Evolutionary conservation across 2,329 filamentous ascomycete genomes (phyloP), one percentile per base, ranked within the genome.

Genomic region (Trichoderma afroharzianum): DNA sequence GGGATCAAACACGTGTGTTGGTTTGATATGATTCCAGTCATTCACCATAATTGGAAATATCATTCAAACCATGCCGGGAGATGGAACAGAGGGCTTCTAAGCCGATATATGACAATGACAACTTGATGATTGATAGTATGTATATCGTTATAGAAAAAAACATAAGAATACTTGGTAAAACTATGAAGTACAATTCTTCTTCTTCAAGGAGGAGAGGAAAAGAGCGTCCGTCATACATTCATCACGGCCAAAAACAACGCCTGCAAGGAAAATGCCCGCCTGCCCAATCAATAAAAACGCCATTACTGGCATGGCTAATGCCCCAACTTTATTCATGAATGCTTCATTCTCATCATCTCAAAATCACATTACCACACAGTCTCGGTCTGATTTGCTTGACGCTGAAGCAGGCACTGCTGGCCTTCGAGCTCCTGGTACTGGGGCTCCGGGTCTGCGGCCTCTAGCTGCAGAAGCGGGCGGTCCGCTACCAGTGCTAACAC

Each of bases 341-440:
- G 15, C 6, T 24, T 55, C 43, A 9, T 57, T 28, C 59, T 21
- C 57, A 30, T 43, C 68, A 57, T 32, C 11, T 55, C 30, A 15
- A 9, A 4, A 30, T 79, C 74, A 87, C 86, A 87, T 87, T 66
- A 87, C 80, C 47, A 82, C 77, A 74, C 85, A 87, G 28, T 85
- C 83, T 72, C 78, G 73, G 12, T 81, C 78, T 43, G 77, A 71
- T 9, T 71, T 74, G 30, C 75, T 74, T 43, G 36, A 43, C 3
- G 74, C 74, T n/a, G 75, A 75, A 8, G 79, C 70, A 14, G 72
- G 72, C n/a, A 74, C 76, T 7, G 76, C 53, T 73, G 39, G 39
- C 3, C 73, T 78, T 73, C 47, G 77, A 74, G 75, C 77, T 33
- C 73, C 74, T 28, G 76, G 75, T 63, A 73, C 58, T 33, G 74